Percentiles rank a stretch among this genome's conserved stretches.
Conservation (phyloP, 2,329 filamentous ascomycete species). For the Pseudocercospora fuligena region DNA sequence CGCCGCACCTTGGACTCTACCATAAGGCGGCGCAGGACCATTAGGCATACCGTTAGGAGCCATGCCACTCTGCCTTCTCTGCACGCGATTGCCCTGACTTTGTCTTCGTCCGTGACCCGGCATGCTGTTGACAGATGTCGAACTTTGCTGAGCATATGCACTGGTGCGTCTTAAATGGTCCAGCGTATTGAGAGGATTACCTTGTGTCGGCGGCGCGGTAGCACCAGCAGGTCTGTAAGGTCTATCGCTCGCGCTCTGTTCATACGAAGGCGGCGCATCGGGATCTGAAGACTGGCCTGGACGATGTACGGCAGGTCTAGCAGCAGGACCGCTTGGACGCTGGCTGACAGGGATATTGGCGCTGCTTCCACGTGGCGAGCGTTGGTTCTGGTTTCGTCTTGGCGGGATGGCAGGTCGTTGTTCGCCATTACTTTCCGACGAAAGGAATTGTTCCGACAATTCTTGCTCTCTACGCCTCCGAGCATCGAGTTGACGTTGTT, state of each 20-base stretch:
- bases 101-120: slow-evolving; percentile 18
- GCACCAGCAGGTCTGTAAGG: slow-evolving; percentile 51
- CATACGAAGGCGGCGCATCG: slow-evolving; percentile 67
- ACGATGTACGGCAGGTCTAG: slow-evolving; percentile 35
- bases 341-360: slow-evolving; percentile 23
- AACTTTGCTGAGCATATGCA: slow-evolving; percentile 28
- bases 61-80: slow-evolving; percentile 30
- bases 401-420: slow-evolving; percentile 37
- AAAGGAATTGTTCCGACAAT: slow-evolving; percentile 71
- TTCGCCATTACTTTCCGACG: slow-evolving; percentile 52
- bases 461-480: slow-evolving; percentile 69
- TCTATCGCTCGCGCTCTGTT: slow-evolving; percentile 64
- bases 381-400: slow-evolving; percentile 35
- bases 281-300: slow-evolving; percentile 50
- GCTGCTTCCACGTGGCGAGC: slow-evolving; percentile 21
- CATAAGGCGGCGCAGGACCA: slow-evolving; percentile 22
- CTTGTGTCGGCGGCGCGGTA: slow-evolving; percentile 37
- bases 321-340: slow-evolving; percentile 19
- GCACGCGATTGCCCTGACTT: slow-evolving; percentile 22
- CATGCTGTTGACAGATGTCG: slow-evolving; percentile 23
- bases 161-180: slow-evolving; percentile 40
- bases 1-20: slow-evolving; percentile 28
- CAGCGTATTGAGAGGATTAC: slow-evolving; percentile 41
- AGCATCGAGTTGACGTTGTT: slow-evolving; percentile 63
- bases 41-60: slow-evolving; percentile 10